A percentile compares a stretch with the other conserved stretches of the same genome.
These are phyloP conservation scores for Termitomyces sp. DNA, from an alignment of 768 basidiomycete genomes.

Conservation along the genomic window DNA sequence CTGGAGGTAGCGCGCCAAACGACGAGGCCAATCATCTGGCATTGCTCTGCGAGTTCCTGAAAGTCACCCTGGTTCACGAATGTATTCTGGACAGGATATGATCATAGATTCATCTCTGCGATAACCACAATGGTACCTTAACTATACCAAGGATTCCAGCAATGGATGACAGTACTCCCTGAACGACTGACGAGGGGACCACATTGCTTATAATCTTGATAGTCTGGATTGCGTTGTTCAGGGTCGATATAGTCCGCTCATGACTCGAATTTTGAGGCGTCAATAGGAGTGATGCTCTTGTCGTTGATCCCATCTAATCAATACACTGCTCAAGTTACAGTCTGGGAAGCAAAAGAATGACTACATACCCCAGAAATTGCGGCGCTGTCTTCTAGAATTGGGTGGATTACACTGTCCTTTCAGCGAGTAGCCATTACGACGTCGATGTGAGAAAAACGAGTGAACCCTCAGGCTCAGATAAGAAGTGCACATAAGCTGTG, in stretches of 20 bases:
- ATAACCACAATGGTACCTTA: constrained; percentile 2
- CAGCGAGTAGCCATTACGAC: too few relatives aligned
- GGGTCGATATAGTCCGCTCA: constrained; percentile 1
- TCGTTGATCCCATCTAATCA: background rate
- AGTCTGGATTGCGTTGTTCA: constrained; percentile 7
- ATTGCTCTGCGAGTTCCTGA: too few relatives aligned
- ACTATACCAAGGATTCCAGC: constrained; percentile 4
- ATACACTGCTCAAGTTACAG: background rate
- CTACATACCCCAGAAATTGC: too few relatives aligned
- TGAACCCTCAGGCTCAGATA: too few relatives aligned
- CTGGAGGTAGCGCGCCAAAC: constrained; percentile 9
- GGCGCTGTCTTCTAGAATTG: too few relatives aligned
- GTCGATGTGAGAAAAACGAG: too few relatives aligned
- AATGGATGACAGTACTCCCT: constrained; percentile 7
- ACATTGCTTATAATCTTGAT: background rate
- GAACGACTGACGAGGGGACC: background rate
- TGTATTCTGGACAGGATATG: constrained; percentile 2
- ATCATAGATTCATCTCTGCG: background rate
- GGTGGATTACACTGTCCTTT: too few relatives aligned
- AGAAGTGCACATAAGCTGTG: too few relatives aligned
- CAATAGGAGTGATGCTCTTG: too few relatives aligned
- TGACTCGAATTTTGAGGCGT: background rate
- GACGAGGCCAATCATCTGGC: background rate
- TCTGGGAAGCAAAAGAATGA: background rate
- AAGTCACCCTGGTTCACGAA: constrained; percentile 11